Base-by-base conservation (phyloP, 2,329 filamentous ascomycete species). In the Teratosphaeria gauchensis region DNA sequence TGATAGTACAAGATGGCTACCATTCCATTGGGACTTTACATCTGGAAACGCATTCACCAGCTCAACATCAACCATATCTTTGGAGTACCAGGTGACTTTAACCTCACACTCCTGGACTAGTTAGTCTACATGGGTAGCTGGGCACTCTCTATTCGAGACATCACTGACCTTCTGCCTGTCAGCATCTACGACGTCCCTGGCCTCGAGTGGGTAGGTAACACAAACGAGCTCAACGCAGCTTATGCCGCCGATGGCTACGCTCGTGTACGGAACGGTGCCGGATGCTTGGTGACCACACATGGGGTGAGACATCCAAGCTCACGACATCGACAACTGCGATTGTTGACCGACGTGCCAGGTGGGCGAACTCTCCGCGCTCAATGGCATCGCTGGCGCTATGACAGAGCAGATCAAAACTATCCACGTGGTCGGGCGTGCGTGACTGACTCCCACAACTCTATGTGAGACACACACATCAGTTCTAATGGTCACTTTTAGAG, bases 161-260 rank as follows among this genome's bases (percentile, higher is more conserved):
- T 28, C 24, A 28, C 24, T 28, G 24, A 28, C 24, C 24, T 28
- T 28, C 24, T 28, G 4, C 24, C 24, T 4, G 24, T 28, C 2
- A 28, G 24, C 57, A 71, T 78, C 53, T 76, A 73, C 61, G 64
- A 73, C 6, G 72, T 75, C 9, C 56, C 70, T 6, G 74, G 73
- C 2, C 64, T 78, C 9, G 64, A 71, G 52, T 77, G 74, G 72
- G 76, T 80, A 11, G 81, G 81, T 60, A 84, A 80, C 61, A 75
- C 77, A 57, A 84, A 84, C 63, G 82, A 84, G 46, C 76, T 84
- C 54, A 84, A 84, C 62, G 79, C 79, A 2, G 80, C 75, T 2
- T 84, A 83, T 60, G 80, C 81, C 0, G 79, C 80, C 2, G 82
- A 85, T 62, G 82, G 80, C 1, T 85, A 85, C 62, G 77, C 79